Conservation (phyloP, 805 yeast species). For the Tetrapisispora iriomotensis region DNA sequence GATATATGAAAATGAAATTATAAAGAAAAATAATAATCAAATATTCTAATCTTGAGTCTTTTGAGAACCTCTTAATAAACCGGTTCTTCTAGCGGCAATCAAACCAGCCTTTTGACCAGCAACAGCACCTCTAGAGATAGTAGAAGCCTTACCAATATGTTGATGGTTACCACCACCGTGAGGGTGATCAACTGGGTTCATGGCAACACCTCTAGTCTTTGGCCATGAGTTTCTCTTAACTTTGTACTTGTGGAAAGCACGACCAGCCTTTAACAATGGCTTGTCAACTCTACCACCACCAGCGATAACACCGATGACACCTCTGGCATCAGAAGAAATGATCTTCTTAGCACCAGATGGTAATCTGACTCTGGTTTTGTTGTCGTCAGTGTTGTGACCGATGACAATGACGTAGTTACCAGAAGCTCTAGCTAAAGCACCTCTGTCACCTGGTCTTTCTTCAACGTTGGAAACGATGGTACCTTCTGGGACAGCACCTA, state of each 20-base stretch:
- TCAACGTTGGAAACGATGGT: slow-evolving; percentile 97
- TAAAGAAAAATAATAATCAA: slow-evolving; percentile 5
- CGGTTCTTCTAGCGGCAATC: slow-evolving; percentile 99
- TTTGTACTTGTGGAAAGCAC: slow-evolving; percentile 99
- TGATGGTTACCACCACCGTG: slow-evolving; percentile 99
- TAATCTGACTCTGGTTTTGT: slow-evolving; percentile 97
- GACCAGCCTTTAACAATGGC: slow-evolving; percentile 99
- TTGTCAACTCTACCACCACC: slow-evolving; percentile 99
- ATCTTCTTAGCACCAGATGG: slow-evolving; percentile 99
- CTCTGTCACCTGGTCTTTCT: slow-evolving; percentile 99
- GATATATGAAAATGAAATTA: slow-evolving; percentile 4
- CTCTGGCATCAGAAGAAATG: slow-evolving; percentile 92
- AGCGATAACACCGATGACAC: slow-evolving; percentile 99
- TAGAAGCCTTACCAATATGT: slow-evolving; percentile 99
- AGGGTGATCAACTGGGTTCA: slow-evolving; percentile 99
- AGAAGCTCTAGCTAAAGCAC: slow-evolving; percentile 98
- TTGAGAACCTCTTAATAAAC: slow-evolving; percentile 99
- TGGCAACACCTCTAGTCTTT: slow-evolving; percentile 99
- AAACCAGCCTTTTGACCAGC: slow-evolving; percentile 99
- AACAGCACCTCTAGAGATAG: slow-evolving; percentile 98
- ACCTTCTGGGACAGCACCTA: slow-evolving; percentile 98
- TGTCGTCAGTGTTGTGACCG: slow-evolving; percentile 99
- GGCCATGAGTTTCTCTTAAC: slow-evolving; percentile 99
- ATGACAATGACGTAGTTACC: slow-evolving; percentile 98
- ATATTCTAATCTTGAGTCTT: slow-evolving; percentile 55